These are phyloP conservation scores for Fusarium heterosporum DNA, from an alignment of 2,329 filamentous ascomycete genomes.

Conservation along the genomic window DNA sequence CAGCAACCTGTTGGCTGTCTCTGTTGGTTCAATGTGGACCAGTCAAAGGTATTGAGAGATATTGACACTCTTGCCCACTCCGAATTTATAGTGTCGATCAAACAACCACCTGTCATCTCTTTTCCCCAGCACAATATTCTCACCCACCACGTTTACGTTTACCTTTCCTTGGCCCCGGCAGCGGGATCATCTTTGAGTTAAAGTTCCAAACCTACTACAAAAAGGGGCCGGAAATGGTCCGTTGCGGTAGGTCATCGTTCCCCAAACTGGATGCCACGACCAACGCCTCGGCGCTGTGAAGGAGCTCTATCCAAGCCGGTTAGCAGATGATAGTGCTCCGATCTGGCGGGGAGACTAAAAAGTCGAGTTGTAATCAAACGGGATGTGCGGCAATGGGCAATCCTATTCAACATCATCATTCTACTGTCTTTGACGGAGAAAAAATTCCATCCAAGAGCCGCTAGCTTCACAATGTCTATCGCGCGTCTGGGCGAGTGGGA, in stretches of 20 bases:
- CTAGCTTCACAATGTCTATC: slow-evolving; percentile 36
- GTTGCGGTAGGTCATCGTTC: slow-evolving; percentile 36
- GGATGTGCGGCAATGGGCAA: slow-evolving; percentile 12
- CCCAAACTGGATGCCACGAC: slow-evolving; percentile 36
- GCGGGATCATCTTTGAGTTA: slow-evolving; percentile 21
- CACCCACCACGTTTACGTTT: slow-evolving; percentile 25
- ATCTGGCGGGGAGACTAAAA: neutral
- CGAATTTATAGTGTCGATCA: slow-evolving; percentile 30
- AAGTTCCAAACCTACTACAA: slow-evolving; percentile 15
- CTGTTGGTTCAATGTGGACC: slow-evolving; percentile 25
- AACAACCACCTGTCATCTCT: slow-evolving; percentile 10
- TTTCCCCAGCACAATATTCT: slow-evolving; percentile 10
- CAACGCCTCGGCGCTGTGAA: slow-evolving; percentile 28
- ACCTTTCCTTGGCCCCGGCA: neutral
- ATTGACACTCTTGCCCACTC: slow-evolving; percentile 4
- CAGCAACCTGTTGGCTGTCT: neutral
- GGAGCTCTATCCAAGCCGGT: slow-evolving; percentile 10
- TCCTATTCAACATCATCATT: slow-evolving; percentile 5
- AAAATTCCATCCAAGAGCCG: slow-evolving; percentile 30
- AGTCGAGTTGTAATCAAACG: slow-evolving; percentile 15
- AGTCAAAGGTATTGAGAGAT: slow-evolving; percentile 19
- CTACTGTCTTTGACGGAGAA: slow-evolving; percentile 8
- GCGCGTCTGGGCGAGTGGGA: slow-evolving; percentile 33
- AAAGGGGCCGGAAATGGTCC: slow-evolving; percentile 43
- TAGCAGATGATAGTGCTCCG: neutral